Evolutionary conservation across 2,329 filamentous ascomycete genomes (phyloP), one percentile per base, ranked within the genome.

Genomic region (Fusarium sp.): DNA sequence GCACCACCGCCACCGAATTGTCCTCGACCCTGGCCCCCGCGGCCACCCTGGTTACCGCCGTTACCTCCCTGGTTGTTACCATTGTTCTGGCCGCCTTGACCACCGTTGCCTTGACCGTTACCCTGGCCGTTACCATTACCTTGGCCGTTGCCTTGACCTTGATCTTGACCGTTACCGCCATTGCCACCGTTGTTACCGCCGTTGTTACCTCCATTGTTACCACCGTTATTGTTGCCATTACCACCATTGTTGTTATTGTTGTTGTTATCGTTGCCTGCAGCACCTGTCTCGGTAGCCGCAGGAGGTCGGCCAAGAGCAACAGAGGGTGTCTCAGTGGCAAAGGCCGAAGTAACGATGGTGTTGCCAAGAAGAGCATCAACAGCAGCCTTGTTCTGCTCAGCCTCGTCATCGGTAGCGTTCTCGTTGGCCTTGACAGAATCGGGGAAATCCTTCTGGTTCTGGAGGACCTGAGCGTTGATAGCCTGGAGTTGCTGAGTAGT

Each of bases 391-490:
- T 82, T 81, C 70, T 78, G 78, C 24, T 62, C 60, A 7, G 76
- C 79, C 48, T 75, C 67, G 0, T 77, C 69, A 1, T 76, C 62
- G 24, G 82, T 84, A 42, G 84, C 83, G 34, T 83, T 81, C 66
- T 85, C 77, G 74, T 87, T 87, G 8, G 85, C 86, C 3, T 79
- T 70, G 14, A 87, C 75, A 4, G 82, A 75, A 11, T 72, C 76
- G 0, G 81, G 78, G 10, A 91, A 83, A 72, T 90, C 88, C 38
- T 83, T 79, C 62, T 87, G 79, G 80, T 91, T 87, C 73, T 85
- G 78, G 47, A 83, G 78, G 26, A 90, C 83, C 80, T 91, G 88
- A 3, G 78, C 81, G 4, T 83, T 72, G 47, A 90, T 83, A 22
- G 78, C 83, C 5, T 85, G 79, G 11, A 88, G 79, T 4, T 81